Percentiles rank a stretch among this genome's conserved stretches.
Evolutionary conservation across 1,139 yeast genomes (phyloP).

Genomic region (Taphrina confusa): DNA sequence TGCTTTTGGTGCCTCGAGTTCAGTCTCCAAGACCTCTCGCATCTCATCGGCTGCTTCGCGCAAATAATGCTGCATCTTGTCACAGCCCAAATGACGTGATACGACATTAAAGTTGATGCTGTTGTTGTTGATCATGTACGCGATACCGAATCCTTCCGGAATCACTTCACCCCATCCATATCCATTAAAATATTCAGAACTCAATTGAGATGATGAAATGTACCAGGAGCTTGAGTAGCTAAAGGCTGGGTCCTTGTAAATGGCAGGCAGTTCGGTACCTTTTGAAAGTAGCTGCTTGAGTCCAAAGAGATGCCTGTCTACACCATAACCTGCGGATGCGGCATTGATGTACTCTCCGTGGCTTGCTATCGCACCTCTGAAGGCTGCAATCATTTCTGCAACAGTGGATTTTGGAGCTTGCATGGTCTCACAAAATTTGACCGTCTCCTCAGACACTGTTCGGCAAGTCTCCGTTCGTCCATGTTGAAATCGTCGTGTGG

Average conservation of each 20-base stretch:
- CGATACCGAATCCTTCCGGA: slow-evolving; percentile 91
- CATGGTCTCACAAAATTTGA: slow-evolving; percentile 75
- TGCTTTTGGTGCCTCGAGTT: slow-evolving; percentile 40
- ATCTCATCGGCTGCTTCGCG: slow-evolving; percentile 80
- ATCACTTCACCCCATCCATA: slow-evolving; percentile 97
- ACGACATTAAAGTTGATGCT: slow-evolving; percentile 86
- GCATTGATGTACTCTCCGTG: slow-evolving; percentile 73
- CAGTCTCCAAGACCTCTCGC: slow-evolving; percentile 59
- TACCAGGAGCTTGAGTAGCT: slow-evolving; percentile 80
- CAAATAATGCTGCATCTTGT: slow-evolving; percentile 68
- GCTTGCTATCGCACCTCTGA: slow-evolving; percentile 70
- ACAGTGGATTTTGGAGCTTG: slow-evolving; percentile 57
- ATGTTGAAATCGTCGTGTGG: slow-evolving; percentile 81
- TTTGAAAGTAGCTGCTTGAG: slow-evolving; percentile 68
- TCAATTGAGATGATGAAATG: slow-evolving; percentile 84
- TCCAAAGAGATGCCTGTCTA: slow-evolving; percentile 92
- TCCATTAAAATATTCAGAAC: slow-evolving; percentile 84
- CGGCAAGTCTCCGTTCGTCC: slow-evolving; percentile 98
- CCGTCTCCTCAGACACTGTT: slow-evolving; percentile 75
- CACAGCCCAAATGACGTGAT: slow-evolving; percentile 69
- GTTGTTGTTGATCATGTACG: slow-evolving; percentile 86
- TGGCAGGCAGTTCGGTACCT: slow-evolving; percentile 65
- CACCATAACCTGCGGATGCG: slow-evolving; percentile 86
- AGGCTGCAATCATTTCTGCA: slow-evolving; percentile 65
- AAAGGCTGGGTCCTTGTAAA: slow-evolving; percentile 76